Evolutionary conservation across 2,329 filamentous ascomycete genomes (phyloP), one percentile per base, ranked within the genome.

Genomic region (Penicillium sp.): DNA sequence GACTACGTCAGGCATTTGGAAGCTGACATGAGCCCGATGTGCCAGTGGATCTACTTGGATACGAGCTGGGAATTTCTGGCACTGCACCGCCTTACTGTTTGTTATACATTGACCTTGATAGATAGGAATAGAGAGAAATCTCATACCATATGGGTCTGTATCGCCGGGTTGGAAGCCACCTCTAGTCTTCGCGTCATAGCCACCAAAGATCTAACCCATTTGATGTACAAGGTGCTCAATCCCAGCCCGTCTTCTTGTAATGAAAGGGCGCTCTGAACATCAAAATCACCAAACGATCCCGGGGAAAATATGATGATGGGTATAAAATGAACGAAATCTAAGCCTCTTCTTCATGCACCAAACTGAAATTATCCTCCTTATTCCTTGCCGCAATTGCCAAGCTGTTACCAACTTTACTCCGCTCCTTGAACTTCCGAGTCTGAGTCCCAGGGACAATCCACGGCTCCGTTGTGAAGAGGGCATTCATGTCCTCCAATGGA

Each of bases 401-500:
- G 25, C 48, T 37, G 16, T 52, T 52, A 6, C 48, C 48, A 25
- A 57, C 14, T 22, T 46, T 11, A 33, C 8, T 33, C 30, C 58
- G 46, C 48, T 60, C 53, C 8, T 13, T 73, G 70, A 83, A 87
- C 42, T 83, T 78, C 43, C 76, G 71, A 71, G 80, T 82, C 65
- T 85, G 81, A 77, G 85, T 83, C 6, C 82, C 81, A 1, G 85
- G 82, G 6, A 89, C 83, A 67, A 89, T 84, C 72, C 83, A 80
- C 10, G 87, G 87, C 0, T 87, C 84, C 67, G 88, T 80, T 25
- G 80, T 83, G 72, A 89, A 89, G 33, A 89, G 76, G 58, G 84
- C 82, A 64, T 87, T 84, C 86, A 89, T 89, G 75, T 88, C 86
- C 69, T 90, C 88, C 2, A 90, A 80, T 0, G 87, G 73, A 13